Conservation (phyloP, 129 eudicot species). For the Lonicera japonica region DNA sequence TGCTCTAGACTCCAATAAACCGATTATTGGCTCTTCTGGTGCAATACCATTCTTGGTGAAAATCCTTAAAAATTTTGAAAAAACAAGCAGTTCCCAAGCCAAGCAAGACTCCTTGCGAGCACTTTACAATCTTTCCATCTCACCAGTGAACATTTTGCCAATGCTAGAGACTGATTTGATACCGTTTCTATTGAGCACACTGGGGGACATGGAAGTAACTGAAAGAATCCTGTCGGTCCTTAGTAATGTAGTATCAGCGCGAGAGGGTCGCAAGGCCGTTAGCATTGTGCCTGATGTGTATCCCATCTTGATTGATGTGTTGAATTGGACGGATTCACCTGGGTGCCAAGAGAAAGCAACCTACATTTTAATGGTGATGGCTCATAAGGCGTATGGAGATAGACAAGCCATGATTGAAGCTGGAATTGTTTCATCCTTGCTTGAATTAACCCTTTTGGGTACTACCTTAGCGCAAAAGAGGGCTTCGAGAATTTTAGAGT, state of each 20-base stretch:
- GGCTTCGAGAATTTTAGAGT: constrained; percentile 85
- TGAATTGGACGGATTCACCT: constrained; percentile 80
- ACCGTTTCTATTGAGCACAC: constrained; percentile 33
- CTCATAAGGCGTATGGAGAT: constrained; percentile 73
- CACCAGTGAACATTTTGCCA: constrained; percentile 41
- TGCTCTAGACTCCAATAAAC: constrained; percentile 73
- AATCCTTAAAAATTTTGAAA: constrained; percentile 24
- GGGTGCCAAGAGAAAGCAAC: constrained; percentile 78
- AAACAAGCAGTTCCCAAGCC: constrained; percentile 38
- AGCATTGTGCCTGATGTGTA: constrained; percentile 45
- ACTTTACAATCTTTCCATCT: constrained; percentile 68
- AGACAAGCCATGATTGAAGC: constrained; percentile 77
- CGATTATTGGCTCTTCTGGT: constrained; percentile 78
- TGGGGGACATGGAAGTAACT: constrained; percentile 77
- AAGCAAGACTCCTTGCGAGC: constrained; percentile 70
- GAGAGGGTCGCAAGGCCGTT: constrained; percentile 68
- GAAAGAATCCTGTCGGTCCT: constrained; percentile 70
- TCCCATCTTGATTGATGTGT: constrained; percentile 54
- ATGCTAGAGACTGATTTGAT: constrained; percentile 54
- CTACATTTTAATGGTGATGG: constrained; percentile 88
- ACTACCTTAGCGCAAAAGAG: constrained; percentile 90
- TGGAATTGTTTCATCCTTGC: constrained; percentile 67
- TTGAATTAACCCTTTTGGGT: constrained; percentile 80
- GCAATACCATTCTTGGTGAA: constrained; percentile 66
- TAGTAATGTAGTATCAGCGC: constrained; percentile 54